Evolutionary conservation across 257 asterid species (phyloP), one percentile per base, ranked within the genome.

Genomic region (Lycium ferocissimum): DNA sequence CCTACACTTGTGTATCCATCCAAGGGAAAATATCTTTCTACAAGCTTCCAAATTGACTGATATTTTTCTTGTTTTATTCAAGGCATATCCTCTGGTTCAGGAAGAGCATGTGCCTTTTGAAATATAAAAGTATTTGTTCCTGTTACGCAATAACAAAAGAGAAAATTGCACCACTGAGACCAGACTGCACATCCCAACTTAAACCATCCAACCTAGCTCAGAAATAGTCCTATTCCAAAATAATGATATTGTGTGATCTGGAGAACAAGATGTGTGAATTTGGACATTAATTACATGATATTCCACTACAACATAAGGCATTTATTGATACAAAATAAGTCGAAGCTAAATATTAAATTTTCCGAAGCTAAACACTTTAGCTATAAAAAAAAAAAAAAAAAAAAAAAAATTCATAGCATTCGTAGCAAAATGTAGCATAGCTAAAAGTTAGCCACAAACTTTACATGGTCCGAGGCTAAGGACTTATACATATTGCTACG

Each of bases 21-120:
- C 73, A 33, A 66, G 18, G 5, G 86, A 78, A 87, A 91, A 92
- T 90, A 91, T 93, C 96, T 88, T 45, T 22, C 18, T 51, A 76
- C 90, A 90, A 87, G 84, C 91, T 88, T 91, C 97, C 93, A 92
- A 88, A 84, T 86, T 81, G 83, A 65, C 79, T 63, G 57, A 89
- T 86, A 90, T 92, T 88, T 90, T 87, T 87, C 80, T 88, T 90
- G 90, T 90, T 90, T 87, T 79, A 59, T 83, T 12, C 49, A 59
- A 38, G 7, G 71, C 9, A 53, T 61, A 84, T 72, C 83, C 62
- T 80, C 75, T 70, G 37, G 72, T 58, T 85, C 38, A 12, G 81
- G 61, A 17, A 54, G 59, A 37, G 87, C 80, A 51, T 72, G 26
- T 83, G 61, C 85, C 56, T 56, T n/a, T 54, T 84, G 33, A 38